Percentiles rank a stretch among this genome's conserved stretches.
phyloP scores from a whole-genome alignment of 257 asterid species.

The Plantago major region DNA sequence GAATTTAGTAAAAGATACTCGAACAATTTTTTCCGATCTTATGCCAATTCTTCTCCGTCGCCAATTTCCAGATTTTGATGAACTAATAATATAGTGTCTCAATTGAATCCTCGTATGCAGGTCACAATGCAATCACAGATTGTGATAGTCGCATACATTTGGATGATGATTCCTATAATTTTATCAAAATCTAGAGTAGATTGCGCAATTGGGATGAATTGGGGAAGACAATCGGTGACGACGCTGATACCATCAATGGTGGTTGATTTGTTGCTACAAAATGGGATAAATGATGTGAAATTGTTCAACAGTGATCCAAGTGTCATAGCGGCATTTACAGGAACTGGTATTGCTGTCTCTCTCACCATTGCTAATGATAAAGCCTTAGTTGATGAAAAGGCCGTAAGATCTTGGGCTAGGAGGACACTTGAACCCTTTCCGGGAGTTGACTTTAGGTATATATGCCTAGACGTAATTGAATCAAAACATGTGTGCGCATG shows the following conservation, averaged over 20 bases:
- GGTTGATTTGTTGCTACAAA: constrained; percentile 37
- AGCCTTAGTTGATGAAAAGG: background rate
- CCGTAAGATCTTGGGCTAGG: constrained; percentile 4
- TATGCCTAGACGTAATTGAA: no score
- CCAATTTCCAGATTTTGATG: no score
- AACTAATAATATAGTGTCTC: no score
- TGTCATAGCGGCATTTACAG: constrained; percentile 19
- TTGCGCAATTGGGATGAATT: constrained; percentile 21
- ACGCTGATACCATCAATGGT: constrained; percentile 27
- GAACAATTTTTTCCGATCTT: no score
- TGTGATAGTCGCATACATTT: no score
- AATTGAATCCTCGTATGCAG: no score
- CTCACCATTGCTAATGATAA: background rate
- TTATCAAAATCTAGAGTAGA: constrained; percentile 1
- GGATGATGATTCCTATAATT: background rate
- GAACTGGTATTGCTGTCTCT: constrained; percentile 23
- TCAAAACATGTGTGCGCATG: no score
- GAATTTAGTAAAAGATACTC: no score
- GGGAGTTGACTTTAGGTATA: constrained; percentile 15
- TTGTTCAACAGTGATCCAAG: constrained; percentile 1
- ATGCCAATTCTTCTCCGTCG: no score
- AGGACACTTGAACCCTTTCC: background rate
- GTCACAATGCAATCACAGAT: no score
- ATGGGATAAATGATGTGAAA: constrained; percentile 12
- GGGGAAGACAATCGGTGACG: constrained; percentile 28